Evolutionary conservation across 2,329 filamentous ascomycete genomes (phyloP).

Genomic region (Acephala macrosclerotiorum): DNA sequence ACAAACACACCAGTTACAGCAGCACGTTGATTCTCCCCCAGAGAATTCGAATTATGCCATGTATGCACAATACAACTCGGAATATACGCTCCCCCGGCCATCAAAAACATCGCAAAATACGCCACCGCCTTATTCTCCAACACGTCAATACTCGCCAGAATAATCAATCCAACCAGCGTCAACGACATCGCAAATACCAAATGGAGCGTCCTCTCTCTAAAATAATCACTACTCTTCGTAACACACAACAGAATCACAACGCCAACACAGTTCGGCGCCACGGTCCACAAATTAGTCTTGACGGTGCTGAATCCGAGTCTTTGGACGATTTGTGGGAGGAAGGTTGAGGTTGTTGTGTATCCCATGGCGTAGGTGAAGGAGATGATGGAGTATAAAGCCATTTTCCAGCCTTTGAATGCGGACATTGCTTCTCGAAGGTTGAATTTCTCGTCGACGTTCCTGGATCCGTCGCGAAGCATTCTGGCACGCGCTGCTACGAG

Average conservation of each 20-base stretch:
- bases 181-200: constrained; percentile 50
- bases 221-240: constrained; percentile 52
- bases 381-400: constrained; percentile 47
- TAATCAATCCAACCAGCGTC: constrained; percentile 52
- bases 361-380: constrained; percentile 42
- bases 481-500: constrained; percentile 58
- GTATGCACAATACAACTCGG: constrained; percentile 55
- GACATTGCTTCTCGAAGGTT: constrained; percentile 57
- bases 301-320: constrained; percentile 57
- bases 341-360: constrained; percentile 57
- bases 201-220: constrained; percentile 55
- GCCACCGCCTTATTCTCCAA: constrained; percentile 50
- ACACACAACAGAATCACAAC: constrained; percentile 54
- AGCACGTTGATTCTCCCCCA: constrained; percentile 56
- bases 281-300: constrained; percentile 59
- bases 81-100: constrained; percentile 54
- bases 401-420: constrained; percentile 55
- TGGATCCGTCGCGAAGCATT: constrained; percentile 52
- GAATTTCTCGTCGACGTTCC: constrained; percentile 59
- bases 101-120: constrained; percentile 59
- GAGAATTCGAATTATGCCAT: constrained; percentile 61
- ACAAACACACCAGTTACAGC: constrained; percentile 56
- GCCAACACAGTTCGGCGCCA: constrained; percentile 57
- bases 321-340: constrained; percentile 61
- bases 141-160: constrained; percentile 53